phyloP scores from a whole-genome alignment of 345 rosid genomes.

The Geranium brycei region DNA sequence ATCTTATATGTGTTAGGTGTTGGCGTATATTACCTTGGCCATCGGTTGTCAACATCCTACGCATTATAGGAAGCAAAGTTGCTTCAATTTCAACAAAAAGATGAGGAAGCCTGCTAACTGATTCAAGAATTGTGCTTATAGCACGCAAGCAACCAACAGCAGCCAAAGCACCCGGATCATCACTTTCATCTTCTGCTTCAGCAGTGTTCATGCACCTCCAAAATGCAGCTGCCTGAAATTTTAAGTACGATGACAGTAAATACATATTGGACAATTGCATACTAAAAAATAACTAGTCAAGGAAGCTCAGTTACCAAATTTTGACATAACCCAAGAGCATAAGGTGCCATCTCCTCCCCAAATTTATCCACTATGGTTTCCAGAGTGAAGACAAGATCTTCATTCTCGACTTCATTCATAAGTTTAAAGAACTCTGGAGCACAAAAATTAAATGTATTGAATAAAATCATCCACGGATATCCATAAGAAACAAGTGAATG shows the following conservation, averaged over 20 bases:
- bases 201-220: conserved; percentile 94
- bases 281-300: neutral
- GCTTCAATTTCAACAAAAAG: conserved; percentile 85
- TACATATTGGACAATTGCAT: neutral
- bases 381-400: conserved; percentile 83
- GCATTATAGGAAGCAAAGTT: conserved; percentile 83
- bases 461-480: neutral
- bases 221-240: conserved; percentile 76
- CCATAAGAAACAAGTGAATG: neutral
- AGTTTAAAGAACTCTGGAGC: conserved; percentile 85
- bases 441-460: conserved; percentile 8
- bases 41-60: conserved; percentile 86
- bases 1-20: neutral
- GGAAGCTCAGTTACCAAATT: conserved; percentile 48
- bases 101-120: conserved; percentile 84
- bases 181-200: conserved; percentile 68
- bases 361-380: conserved; percentile 92
- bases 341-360: conserved; percentile 98
- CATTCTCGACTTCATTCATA: conserved; percentile 98
- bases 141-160: conserved; percentile 97
- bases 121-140: conserved; percentile 90
- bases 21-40: conserved; percentile 58
- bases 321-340: conserved; percentile 86
- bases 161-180: conserved; percentile 92
- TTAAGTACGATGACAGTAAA: neutral